These are phyloP conservation scores for Aethionema arabicum DNA, from an alignment of 345 rosid species.

Conservation along the genomic window DNA sequence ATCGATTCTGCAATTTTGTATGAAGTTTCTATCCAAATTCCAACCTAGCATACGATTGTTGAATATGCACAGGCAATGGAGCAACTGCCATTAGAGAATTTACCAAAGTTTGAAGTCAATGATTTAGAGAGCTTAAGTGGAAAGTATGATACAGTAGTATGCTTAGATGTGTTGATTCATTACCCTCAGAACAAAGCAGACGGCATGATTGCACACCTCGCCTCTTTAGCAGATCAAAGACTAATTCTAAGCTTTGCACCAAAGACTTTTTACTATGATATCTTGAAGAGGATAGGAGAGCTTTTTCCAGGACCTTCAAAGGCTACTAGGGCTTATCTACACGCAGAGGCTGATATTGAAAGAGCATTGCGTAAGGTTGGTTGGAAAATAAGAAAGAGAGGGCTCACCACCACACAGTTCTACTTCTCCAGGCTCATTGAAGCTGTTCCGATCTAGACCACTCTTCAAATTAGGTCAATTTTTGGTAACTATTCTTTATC, in stretches of 20 bases:
- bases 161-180: slow-evolving; percentile 90
- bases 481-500: background rate
- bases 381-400: slow-evolving; percentile 86
- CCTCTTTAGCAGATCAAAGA: slow-evolving; percentile 81
- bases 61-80: slow-evolving; percentile 60
- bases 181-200: slow-evolving; percentile 93
- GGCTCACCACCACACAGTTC: slow-evolving; percentile 70
- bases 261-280: slow-evolving; percentile 77
- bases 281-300: slow-evolving; percentile 83
- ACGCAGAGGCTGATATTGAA: slow-evolving; percentile 88
- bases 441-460: slow-evolving; percentile 61
- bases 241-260: slow-evolving; percentile 89
- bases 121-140: slow-evolving; percentile 84
- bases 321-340: slow-evolving; percentile 93
- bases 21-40: too few species aligned
- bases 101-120: slow-evolving; percentile 79
- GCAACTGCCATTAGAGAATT: slow-evolving; percentile 41
- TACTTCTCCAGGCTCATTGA: slow-evolving; percentile 85
- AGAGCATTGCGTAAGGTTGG: slow-evolving; percentile 76
- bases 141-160: slow-evolving; percentile 74
- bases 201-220: slow-evolving; percentile 91
- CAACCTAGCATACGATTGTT: background rate
- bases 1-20: too few species aligned
- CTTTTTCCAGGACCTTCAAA: slow-evolving; percentile 97
- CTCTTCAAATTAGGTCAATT: slow-evolving; percentile 10